Base-by-base conservation (phyloP, 192 early-diverging fungal species). In the Borealophlyctis nickersoniae region DNA sequence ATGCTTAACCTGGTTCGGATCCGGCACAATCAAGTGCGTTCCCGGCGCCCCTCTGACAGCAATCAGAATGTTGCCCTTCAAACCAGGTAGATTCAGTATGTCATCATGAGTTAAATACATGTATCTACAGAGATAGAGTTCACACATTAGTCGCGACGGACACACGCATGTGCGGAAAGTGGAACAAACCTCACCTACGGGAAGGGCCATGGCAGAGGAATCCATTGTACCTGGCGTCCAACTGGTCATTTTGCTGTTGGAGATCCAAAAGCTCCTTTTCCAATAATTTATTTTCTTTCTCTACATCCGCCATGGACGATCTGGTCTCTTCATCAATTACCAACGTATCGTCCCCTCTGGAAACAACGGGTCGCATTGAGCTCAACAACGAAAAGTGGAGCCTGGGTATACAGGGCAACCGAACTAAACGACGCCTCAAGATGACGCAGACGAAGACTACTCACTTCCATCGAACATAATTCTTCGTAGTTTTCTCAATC, bases 391-490 rank as follows among this genome's bases (percentile, higher is more conserved):
- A 23, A 53, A 52, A 50, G 52, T 24, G 9, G 5, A 19, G 9
- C 13, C 27, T 24, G 24, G 24, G 11, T 53, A 16, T 19, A 9
- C 13, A 60, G n/a, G 16, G 3, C 13, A 14, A 7, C 28, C 4
- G 31, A 4, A 24, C 9, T 23, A 16, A 7, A 7, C 56, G 35
- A 13, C 56, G 35, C 4, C 56, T 13, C 16, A 3, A 24, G 27
- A 33, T 28, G 14, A 24, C 35, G 14, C 7, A 4, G 11, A 33
- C 3, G n/a, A 4, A 60, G 26, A 24, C 22, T 27, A 77, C 81
- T 69, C 77, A 87, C 86, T 77, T 87, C 84, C 86, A 86, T 49
- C 82, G 74, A 29, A 87, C 82, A 73, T 86, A 82, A 66, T 87
- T 87, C 67, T 84, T 84, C 4, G 82, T 81, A 56, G 77, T 83